Percentiles rank a stretch among this genome's conserved stretches.
phyloP scores from a whole-genome alignment of 1,284 basidiomycete species.

The Leccinum insigne region DNA sequence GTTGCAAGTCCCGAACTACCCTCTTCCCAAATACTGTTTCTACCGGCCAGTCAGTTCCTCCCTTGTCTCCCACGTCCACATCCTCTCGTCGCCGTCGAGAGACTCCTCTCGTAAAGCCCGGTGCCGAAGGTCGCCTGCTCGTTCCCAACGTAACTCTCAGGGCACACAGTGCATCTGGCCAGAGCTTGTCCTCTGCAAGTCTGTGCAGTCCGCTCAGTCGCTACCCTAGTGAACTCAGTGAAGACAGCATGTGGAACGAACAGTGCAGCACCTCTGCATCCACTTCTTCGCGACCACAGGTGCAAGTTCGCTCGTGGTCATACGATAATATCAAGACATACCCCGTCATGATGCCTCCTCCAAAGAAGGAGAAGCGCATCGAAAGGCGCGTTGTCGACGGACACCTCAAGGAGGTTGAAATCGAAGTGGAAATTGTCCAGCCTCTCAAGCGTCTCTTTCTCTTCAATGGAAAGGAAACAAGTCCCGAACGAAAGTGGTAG shows the following conservation, averaged over 20 bases:
- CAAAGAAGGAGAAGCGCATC: slow-evolving; percentile 53
- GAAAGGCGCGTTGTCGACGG: slow-evolving; percentile 52
- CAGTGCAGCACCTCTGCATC: slow-evolving; percentile 18
- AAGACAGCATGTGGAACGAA: slow-evolving; percentile 33
- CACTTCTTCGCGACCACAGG: slow-evolving; percentile 26
- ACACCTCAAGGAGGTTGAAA: slow-evolving; percentile 46
- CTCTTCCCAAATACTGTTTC: slow-evolving; percentile 37
- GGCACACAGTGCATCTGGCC: slow-evolving; percentile 41
- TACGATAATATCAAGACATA: slow-evolving; percentile 69
- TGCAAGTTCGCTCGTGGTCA: slow-evolving; percentile 62
- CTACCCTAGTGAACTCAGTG: slow-evolving; percentile 33
- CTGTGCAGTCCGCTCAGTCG: slow-evolving; percentile 33
- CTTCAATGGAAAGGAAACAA: slow-evolving; percentile 40
- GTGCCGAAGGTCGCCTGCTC: slow-evolving; percentile 63
- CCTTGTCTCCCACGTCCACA: slow-evolving; percentile 29
- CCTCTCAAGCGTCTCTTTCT: slow-evolving; percentile 51
- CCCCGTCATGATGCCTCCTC: slow-evolving; percentile 56
- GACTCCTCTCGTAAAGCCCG: slow-evolving; percentile 51
- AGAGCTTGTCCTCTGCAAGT: slow-evolving; percentile 39
- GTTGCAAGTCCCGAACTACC: slow-evolving; percentile 49
- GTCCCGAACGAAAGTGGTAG: slow-evolving; percentile 31
- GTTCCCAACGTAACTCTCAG: slow-evolving; percentile 65
- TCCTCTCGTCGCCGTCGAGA: slow-evolving; percentile 43
- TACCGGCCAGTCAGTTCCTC: slow-evolving; percentile 31
- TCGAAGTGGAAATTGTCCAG: slow-evolving; percentile 49